Evolutionary conservation across 2,329 filamentous ascomycete genomes (phyloP).

Genomic region (Ceratocystis colombiana): DNA sequence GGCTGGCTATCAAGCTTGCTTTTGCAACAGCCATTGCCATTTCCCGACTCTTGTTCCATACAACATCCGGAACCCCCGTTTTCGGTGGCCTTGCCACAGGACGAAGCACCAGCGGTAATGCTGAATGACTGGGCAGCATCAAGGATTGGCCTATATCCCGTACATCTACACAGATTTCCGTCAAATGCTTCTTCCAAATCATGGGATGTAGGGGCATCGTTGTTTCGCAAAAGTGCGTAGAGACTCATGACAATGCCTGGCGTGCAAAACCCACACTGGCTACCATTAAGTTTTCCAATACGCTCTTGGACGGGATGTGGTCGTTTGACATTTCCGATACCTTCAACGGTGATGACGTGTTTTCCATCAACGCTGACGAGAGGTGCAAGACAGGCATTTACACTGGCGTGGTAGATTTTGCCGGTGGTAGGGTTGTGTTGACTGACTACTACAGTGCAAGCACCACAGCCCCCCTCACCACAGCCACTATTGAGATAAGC

Average conservation of each 20-base stretch:
- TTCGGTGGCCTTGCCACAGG: slow-evolving; percentile 41
- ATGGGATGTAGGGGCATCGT: slow-evolving; percentile 62
- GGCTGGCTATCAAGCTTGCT: slow-evolving; percentile 40
- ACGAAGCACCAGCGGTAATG: slow-evolving; percentile 34
- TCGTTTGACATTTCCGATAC: slow-evolving; percentile 76
- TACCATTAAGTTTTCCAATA: slow-evolving; percentile 82
- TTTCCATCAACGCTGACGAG: slow-evolving; percentile 91
- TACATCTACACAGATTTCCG: slow-evolving; percentile 90
- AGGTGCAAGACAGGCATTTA: slow-evolving; percentile 91
- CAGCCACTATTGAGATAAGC: slow-evolving; percentile 51
- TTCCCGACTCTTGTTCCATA: slow-evolving; percentile 49
- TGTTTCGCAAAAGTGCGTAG: slow-evolving; percentile 84
- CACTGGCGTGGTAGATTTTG: slow-evolving; percentile 87
- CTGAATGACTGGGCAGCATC: slow-evolving; percentile 90
- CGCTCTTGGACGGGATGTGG: slow-evolving; percentile 88
- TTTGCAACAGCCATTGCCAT: slow-evolving; percentile 53
- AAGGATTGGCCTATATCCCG: slow-evolving; percentile 85
- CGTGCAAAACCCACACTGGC: slow-evolving; percentile 90
- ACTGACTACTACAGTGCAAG: slow-evolving; percentile 89
- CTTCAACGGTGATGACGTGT: slow-evolving; percentile 95
- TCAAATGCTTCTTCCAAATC: slow-evolving; percentile 95
- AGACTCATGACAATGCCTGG: slow-evolving; percentile 97
- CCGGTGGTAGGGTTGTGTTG: slow-evolving; percentile 89
- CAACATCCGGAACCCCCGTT: slow-evolving; percentile 53
- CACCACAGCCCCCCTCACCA: slow-evolving; percentile 91